Base-by-base conservation (phyloP, 805 yeast genomes). In the Spathaspora sp. region DNA sequence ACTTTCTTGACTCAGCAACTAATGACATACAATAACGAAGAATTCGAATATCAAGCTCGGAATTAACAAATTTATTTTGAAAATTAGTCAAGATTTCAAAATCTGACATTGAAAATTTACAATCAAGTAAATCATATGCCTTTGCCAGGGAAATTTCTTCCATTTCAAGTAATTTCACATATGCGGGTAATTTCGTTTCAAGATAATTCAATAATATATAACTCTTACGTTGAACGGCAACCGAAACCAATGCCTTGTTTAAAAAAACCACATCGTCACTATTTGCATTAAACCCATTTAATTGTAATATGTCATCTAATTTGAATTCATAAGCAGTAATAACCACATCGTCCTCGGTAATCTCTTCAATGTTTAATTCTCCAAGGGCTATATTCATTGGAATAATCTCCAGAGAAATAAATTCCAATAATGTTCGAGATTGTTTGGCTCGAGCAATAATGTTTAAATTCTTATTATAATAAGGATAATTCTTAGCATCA, bases 261-360 rank as follows among this genome's bases (percentile, higher is more conserved):
- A 73, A 61, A 49, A 73, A 67, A 47, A 61, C 53, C 31, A 80
- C 56, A 39, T 68, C 72, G 48, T 78, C 61, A 49, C 76, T 73
- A 42, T 60, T 59, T 8, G 59, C 50, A 35, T 64, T 58, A 49
- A 67, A 65, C 18, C 68, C 66, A 48, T 63, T 65, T 1, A 64
- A 48, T 46, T 66, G 69, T 50, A 69, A 52, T 1, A 69, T 59
- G 51, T 88, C 96, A 42, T 80, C 79, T 1, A 77, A 60, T 53
- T 83, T 83, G 43, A 86, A 74, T 52, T 86, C 84, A 60, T 81
- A 87, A 0, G 96, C 92, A 0, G 96, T 86, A 28, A 83, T 75
- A 2, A 89, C 79, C 44, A 87, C 82, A 55, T 88, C 94, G 61
- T 75, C 79, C 52, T 75, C 79, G 14, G 79, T 75, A 35, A 72